Evolutionary conservation across 2,329 filamentous ascomycete species (phyloP).

Genomic region (Aspergillus ochraceus): DNA sequence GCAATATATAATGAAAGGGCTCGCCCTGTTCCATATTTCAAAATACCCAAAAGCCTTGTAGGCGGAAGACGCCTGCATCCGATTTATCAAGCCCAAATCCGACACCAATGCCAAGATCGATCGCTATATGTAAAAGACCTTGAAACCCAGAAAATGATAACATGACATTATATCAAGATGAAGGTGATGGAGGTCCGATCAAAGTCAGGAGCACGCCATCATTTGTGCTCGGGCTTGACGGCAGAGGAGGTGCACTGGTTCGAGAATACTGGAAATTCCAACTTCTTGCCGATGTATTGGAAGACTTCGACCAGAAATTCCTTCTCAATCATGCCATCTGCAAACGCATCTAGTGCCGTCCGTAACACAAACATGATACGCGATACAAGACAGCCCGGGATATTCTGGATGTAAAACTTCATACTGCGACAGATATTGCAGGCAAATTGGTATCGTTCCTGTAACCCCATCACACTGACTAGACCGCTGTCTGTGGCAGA

Average conservation of each 20-base stretch:
- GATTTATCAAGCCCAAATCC: background rate
- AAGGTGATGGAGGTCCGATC: too few relatives aligned
- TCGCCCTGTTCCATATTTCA: too few relatives aligned
- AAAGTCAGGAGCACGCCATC: background rate
- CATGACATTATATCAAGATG: background rate
- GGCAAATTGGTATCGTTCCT: conserved; percentile 28
- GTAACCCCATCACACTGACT: conserved; percentile 17
- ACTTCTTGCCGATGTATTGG: conserved; percentile 21
- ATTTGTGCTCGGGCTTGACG: background rate
- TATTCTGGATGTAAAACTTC: conserved; percentile 26
- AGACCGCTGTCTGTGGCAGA: conserved; percentile 23
- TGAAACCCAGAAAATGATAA: background rate
- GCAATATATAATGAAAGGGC: background rate
- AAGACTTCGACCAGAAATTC: conserved; percentile 27
- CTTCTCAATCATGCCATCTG: conserved; percentile 28
- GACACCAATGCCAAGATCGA: background rate
- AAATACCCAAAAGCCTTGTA: background rate
- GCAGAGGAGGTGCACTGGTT: conserved; percentile 23
- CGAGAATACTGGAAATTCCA: conserved; percentile 23
- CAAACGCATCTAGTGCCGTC: conserved; percentile 27
- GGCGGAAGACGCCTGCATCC: background rate
- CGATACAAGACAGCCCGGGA: conserved; percentile 27
- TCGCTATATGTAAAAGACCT: background rate
- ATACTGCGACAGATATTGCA: conserved; percentile 33
- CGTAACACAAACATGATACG: conserved; percentile 32